Conservation (phyloP, 2,329 filamentous ascomycete species). For the Tolypocladium endophyticum region DNA sequence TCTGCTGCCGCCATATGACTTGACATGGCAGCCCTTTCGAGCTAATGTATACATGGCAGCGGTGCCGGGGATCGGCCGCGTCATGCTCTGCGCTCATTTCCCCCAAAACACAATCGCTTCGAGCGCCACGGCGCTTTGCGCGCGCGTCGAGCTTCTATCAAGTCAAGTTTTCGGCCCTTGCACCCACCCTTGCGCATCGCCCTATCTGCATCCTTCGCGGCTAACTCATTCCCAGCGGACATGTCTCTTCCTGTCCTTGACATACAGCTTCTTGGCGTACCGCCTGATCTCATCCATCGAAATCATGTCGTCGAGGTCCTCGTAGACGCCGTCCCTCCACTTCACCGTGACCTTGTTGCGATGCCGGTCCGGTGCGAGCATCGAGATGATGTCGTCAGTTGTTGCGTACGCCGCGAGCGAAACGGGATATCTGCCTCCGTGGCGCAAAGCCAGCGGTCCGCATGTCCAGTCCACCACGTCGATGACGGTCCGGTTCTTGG, state of each 20-base stretch:
- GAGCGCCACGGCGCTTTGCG: neutral
- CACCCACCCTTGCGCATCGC: neutral
- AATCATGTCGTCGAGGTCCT: slow-evolving; percentile 12
- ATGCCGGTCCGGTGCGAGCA: slow-evolving; percentile 12
- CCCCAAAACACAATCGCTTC: neutral
- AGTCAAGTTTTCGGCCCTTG: neutral
- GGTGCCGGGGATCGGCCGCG: neutral
- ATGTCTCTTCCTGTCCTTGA: slow-evolving; percentile 12
- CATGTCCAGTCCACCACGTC: slow-evolving; percentile 11
- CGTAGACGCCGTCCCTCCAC: slow-evolving; percentile 14
- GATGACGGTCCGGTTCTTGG: slow-evolving; percentile 3
- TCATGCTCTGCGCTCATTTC: neutral
- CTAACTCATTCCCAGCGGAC: slow-evolving; percentile 10
- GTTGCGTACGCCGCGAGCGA: slow-evolving; percentile 7
- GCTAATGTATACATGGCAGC: neutral
- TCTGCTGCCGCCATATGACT: neutral
- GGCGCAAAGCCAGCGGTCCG: slow-evolving; percentile 4
- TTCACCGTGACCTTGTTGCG: slow-evolving; percentile 15
- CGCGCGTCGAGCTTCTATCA: neutral
- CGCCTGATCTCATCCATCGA: slow-evolving; percentile 11
- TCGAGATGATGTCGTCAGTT: slow-evolving; percentile 8
- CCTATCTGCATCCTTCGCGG: neutral
- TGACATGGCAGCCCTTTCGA: neutral
- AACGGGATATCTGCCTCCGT: slow-evolving; percentile 11
- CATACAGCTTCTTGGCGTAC: slow-evolving; percentile 10